Percentiles rank a stretch among this genome's conserved stretches.
phyloP scores from a whole-genome alignment of 2,329 filamentous ascomycete genomes.

The Talaromyces amestolkiae region DNA sequence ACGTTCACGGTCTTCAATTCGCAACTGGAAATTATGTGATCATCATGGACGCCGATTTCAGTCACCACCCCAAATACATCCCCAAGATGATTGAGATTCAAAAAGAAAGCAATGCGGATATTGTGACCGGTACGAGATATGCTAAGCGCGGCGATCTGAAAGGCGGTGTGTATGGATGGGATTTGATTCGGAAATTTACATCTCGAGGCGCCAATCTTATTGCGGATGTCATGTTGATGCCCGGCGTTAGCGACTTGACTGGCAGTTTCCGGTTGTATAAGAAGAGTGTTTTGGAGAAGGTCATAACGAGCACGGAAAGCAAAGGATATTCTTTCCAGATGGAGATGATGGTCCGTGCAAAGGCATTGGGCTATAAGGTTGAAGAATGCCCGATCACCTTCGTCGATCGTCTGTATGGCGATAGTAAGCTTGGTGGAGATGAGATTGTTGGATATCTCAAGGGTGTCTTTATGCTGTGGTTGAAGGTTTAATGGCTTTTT shows the following conservation, averaged over 20 bases:
- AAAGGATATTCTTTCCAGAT: slow-evolving; percentile 99
- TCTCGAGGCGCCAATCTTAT: slow-evolving; percentile 86
- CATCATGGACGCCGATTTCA: slow-evolving; percentile 99
- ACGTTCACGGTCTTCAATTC: slow-evolving; percentile 90
- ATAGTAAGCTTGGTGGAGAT: slow-evolving; percentile 88
- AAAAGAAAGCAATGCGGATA: slow-evolving; percentile 77
- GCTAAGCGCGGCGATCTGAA: slow-evolving; percentile 62
- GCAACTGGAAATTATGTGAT: slow-evolving; percentile 91
- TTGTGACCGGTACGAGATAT: slow-evolving; percentile 94
- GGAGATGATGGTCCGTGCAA: slow-evolving; percentile 98
- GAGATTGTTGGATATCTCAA: slow-evolving; percentile 98
- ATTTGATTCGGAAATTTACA: slow-evolving; percentile 75
- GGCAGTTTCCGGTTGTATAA: slow-evolving; percentile 95
- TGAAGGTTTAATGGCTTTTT: slow-evolving; percentile 60
- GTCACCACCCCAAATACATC: slow-evolving; percentile 98
- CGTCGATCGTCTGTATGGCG: slow-evolving; percentile 91
- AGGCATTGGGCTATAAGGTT: slow-evolving; percentile 91
- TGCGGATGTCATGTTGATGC: slow-evolving; percentile 87
- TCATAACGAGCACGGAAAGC: slow-evolving; percentile 85
- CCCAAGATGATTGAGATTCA: slow-evolving; percentile 86
- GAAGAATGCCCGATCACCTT: slow-evolving; percentile 96
- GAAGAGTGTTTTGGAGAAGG: slow-evolving; percentile 81
- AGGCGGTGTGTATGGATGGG: slow-evolving; percentile 93
- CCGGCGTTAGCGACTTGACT: slow-evolving; percentile 92
- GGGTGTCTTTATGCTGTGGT: slow-evolving; percentile 73